Evolutionary conservation across 2,329 filamentous ascomycete genomes (phyloP).

Genomic region (Scytalidium sp.): DNA sequence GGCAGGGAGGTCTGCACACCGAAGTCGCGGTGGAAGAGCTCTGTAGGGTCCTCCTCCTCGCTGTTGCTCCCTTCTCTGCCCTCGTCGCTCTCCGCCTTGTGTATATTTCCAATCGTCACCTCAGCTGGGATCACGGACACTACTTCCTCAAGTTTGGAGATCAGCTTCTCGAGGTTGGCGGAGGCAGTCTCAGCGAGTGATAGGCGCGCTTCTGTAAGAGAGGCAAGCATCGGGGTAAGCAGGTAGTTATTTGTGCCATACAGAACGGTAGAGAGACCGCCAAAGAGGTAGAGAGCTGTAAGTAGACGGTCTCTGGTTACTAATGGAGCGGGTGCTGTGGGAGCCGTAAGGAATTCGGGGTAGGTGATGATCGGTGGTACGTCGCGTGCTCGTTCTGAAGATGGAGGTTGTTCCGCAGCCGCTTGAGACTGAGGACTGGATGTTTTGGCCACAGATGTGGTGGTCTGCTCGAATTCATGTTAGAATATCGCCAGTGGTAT

Average conservation of each 20-base stretch:
- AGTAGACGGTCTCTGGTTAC: constrained; percentile 58
- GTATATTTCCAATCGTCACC: constrained; percentile 8
- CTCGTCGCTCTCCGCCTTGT: constrained; percentile 22
- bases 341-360: constrained; percentile 63
- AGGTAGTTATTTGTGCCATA: constrained; percentile 72
- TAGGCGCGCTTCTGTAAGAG: constrained; percentile 47
- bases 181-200: constrained; percentile 47
- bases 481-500: constrained; percentile 9
- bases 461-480: constrained; percentile 27
- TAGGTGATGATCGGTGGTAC: constrained; percentile 61
- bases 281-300: constrained; percentile 56
- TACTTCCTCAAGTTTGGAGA: constrained; percentile 47
- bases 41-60: constrained; percentile 63
- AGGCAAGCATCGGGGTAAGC: constrained; percentile 56
- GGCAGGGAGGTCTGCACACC: constrained; percentile 71
- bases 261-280: constrained; percentile 56
- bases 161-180: constrained; percentile 47
- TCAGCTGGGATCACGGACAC: constrained; percentile 59
- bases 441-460: constrained; percentile 20
- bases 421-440: constrained; percentile 42
- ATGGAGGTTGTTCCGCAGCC: constrained; percentile 40
- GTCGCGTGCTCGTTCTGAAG: constrained; percentile 23
- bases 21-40: constrained; percentile 78
- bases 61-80: constrained; percentile 36
- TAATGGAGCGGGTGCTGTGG: constrained; percentile 55